Evolutionary conservation across 2,329 filamentous ascomycete genomes (phyloP).

Genomic region (Acrocalymma vagum): DNA sequence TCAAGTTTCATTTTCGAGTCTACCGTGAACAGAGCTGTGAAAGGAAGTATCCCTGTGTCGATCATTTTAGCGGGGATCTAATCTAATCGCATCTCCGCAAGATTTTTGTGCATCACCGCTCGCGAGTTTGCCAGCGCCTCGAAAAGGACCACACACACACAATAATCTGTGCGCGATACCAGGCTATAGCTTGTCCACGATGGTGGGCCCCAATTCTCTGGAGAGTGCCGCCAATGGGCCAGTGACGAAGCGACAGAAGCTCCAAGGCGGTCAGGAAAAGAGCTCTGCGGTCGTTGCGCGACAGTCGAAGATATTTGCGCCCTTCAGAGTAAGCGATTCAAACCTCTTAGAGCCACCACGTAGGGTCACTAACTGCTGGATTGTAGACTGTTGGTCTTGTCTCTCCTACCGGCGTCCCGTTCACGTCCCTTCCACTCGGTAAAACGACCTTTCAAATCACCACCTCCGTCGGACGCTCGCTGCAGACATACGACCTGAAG

Average conservation of each 20-base stretch:
- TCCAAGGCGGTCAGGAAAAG: conserved; percentile 45
- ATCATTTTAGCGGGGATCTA: conserved; percentile 32
- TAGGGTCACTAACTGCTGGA: conserved; percentile 14
- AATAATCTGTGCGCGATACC: conserved; percentile 9
- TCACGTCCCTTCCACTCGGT: conserved; percentile 86
- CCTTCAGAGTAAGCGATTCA: conserved; percentile 76
- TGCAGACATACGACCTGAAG: conserved; percentile 96
- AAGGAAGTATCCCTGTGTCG: conserved; percentile 26
- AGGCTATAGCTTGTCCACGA: too few relatives aligned
- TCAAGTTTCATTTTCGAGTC: too few relatives aligned
- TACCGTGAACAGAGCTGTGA: too few relatives aligned
- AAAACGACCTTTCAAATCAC: conserved; percentile 98
- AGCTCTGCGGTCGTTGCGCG: conserved; percentile 50
- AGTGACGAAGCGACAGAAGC: conserved; percentile 70
- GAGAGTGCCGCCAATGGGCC: conserved; percentile 53
- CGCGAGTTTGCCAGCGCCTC: conserved; percentile 2
- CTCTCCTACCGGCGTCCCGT: conserved; percentile 88
- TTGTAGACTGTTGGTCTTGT: conserved; percentile 88
- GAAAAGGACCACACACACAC: not conserved
- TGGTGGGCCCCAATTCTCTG: conserved; percentile 62
- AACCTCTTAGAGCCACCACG: not conserved
- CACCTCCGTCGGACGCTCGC: conserved; percentile 85
- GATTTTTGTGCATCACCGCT: conserved; percentile 19
- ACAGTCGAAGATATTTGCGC: conserved; percentile 85
- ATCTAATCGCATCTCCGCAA: conserved; percentile 33